Evolutionary conservation across 2,329 filamentous ascomycete species (phyloP), one percentile per base, ranked within the genome.

Genomic region (Amphichorda felina): DNA sequence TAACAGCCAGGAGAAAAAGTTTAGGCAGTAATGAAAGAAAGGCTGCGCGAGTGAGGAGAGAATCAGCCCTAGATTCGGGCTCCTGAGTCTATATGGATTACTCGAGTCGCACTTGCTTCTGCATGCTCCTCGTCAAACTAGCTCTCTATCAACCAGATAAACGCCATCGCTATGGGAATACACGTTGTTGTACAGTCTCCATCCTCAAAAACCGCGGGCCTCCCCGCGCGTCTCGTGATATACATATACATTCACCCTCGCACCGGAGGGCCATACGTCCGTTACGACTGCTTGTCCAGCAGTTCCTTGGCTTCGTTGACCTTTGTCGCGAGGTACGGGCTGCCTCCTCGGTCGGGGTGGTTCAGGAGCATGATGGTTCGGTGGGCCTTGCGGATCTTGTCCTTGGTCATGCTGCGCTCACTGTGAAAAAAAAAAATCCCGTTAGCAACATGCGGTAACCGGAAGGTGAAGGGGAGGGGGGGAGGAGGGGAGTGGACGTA

Each of bases 281-380:
- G 55, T 17, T 41, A 34, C 15, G 46, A 48, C 36, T 64, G 67
- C 61, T 94, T 95, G 56, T 98, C 91, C 46, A 98, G 57, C 43
- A 96, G 75, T 57, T 96, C 89, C 61, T 98, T 98, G 27, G 91
- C 91, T 60, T 98, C 91, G 63, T 98, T 98, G 55, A 98, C 82
- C 61, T 98, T 98, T 36, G 88, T 95, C 11, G 91, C 91, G 30
- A 98, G 66, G 56, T 96, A 98, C 7, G 91, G 91, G 54, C 87
- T 95, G 27, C 91, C 91, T 45, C 91, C 91, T 54, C 91, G 82
- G 69, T 98, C 91, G 43, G 91, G 91, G 60, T 98, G 91, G 69
- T 98, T 98, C 45, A 94, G 70, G 38, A 98, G 76, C 89, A 98
- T 98, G 46, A 96, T 76, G 37, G 80, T 86, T 44, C 91, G 81